Evolutionary conservation across 2,329 filamentous ascomycete genomes (phyloP).

Genomic region (Epicoccum nigrum): DNA sequence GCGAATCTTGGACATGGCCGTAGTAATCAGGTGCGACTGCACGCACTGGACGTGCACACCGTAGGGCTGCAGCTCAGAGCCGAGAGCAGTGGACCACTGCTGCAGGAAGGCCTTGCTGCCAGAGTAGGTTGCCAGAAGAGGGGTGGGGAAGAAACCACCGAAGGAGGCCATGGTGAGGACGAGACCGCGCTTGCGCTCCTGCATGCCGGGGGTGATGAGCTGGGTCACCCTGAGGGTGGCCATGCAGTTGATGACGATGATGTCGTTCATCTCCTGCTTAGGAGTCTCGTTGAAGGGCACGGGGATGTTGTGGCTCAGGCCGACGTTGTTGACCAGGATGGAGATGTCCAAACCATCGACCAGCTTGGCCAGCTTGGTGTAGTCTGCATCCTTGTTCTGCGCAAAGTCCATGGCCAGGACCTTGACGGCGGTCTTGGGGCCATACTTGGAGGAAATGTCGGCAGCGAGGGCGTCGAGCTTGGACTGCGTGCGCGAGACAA

Average conservation of each 20-base stretch:
- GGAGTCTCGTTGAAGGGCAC: constrained; percentile 84
- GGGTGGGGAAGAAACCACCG: constrained; percentile 88
- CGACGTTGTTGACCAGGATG: constrained; percentile 96
- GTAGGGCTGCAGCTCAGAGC: constrained; percentile 78
- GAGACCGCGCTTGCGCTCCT: constrained; percentile 80
- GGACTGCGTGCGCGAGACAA: constrained; percentile 92
- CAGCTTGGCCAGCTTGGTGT: constrained; percentile 71
- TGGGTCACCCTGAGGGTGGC: constrained; percentile 89
- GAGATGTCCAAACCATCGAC: constrained; percentile 78
- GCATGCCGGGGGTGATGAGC: constrained; percentile 82
- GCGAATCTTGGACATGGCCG: constrained; percentile 95
- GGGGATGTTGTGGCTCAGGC: constrained; percentile 90
- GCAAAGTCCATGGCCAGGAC: constrained; percentile 91
- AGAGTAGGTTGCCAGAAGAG: constrained; percentile 92
- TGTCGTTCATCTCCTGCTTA: constrained; percentile 80
- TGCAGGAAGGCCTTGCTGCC: constrained; percentile 98
- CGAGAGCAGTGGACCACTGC: constrained; percentile 89
- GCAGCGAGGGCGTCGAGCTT: constrained; percentile 81
- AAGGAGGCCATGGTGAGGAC: constrained; percentile 98
- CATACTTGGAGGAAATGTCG: constrained; percentile 75
- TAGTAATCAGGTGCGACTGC: constrained; percentile 90
- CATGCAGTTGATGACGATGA: constrained; percentile 93
- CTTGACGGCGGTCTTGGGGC: constrained; percentile 70
- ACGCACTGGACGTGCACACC: constrained; percentile 91
- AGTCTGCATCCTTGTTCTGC: constrained; percentile 78